Conservation (phyloP, 768 basidiomycete genomes). For the Xanthoconium purpureum region DNA sequence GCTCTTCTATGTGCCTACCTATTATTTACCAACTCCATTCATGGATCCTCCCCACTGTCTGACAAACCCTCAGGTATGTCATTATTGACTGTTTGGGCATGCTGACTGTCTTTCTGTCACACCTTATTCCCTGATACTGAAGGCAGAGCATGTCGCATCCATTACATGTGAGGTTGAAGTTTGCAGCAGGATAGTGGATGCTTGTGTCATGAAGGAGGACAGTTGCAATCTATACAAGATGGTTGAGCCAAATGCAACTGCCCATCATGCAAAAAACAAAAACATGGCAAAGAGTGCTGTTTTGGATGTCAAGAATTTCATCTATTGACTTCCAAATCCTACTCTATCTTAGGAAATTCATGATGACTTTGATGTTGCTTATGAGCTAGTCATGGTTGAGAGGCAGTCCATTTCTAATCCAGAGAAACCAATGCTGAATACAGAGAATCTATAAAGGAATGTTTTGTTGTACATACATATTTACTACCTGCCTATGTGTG, state of each 20-base stretch:
- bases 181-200: too few relatives aligned
- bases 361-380: constrained; percentile 29
- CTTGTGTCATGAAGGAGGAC: too few relatives aligned
- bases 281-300: constrained; percentile 27
- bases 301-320: constrained; percentile 26
- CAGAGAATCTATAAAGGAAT: constrained; percentile 17
- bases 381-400: constrained; percentile 34
- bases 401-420: background rate
- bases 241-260: constrained; percentile 29
- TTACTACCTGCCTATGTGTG: constrained; percentile 25
- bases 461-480: background rate
- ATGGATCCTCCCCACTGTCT: too few relatives aligned
- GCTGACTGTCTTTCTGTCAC: too few relatives aligned
- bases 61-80: too few relatives aligned
- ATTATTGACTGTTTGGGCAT: too few relatives aligned
- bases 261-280: constrained; percentile 28
- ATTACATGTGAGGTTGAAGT: too few relatives aligned
- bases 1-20: too few relatives aligned
- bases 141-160: too few relatives aligned
- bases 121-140: too few relatives aligned
- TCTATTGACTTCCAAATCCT: constrained; percentile 21
- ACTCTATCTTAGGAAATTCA: constrained; percentile 16
- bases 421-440: constrained; percentile 23
- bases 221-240: constrained; percentile 27
- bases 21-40: too few relatives aligned